A percentile compares a stretch with the other conserved stretches of the same genome.
Conservation (phyloP, 1,284 basidiomycete species). For the Boletellus dicymbophilus region DNA sequence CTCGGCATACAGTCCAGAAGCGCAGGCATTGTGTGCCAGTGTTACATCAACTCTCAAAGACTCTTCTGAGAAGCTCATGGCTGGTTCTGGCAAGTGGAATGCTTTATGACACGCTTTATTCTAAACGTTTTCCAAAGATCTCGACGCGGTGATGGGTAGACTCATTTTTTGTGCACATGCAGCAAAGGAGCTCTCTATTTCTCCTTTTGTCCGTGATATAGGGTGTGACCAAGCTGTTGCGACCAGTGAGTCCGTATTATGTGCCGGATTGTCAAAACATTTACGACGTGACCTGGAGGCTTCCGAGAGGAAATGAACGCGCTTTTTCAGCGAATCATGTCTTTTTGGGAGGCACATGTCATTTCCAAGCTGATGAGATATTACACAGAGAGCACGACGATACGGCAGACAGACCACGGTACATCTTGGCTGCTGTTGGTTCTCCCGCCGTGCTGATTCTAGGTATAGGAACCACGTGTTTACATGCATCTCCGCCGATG, state of each 20-base stretch:
- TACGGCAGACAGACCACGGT: slow-evolving; percentile 11
- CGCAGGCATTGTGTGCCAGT: slow-evolving; percentile 43
- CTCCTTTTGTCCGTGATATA: slow-evolving; percentile 44
- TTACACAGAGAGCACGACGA: slow-evolving; percentile 18
- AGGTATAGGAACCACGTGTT: slow-evolving; percentile 18
- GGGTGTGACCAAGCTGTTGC: slow-evolving; percentile 40
- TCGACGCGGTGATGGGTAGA: slow-evolving; percentile 24
- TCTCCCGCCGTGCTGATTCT: slow-evolving; percentile 14
- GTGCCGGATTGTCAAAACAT: slow-evolving; percentile 1
- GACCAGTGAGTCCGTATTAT: slow-evolving; percentile 37
- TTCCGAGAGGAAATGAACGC: slow-evolving; percentile 41
- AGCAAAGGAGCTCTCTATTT: slow-evolving; percentile 42
- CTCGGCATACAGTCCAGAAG: slow-evolving; percentile 48
- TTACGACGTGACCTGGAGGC: slow-evolving; percentile 34
- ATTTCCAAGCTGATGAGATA: slow-evolving; percentile 37
- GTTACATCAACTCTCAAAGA: slow-evolving; percentile 42
- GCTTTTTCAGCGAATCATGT: slow-evolving; percentile 45
- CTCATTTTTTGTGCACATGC: slow-evolving; percentile 45
- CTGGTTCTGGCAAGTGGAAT: slow-evolving; percentile 35
- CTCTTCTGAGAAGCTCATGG: slow-evolving; percentile 32
- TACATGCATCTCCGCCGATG: slow-evolving; percentile 53
- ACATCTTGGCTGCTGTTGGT: slow-evolving; percentile 3
- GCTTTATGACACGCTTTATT: not conserved
- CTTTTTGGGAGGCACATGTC: slow-evolving; percentile 49
- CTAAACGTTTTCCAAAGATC: slow-evolving; percentile 20